These are phyloP conservation scores for Litchi chinensis DNA, from an alignment of 345 rosid species.

Conservation along the genomic window DNA sequence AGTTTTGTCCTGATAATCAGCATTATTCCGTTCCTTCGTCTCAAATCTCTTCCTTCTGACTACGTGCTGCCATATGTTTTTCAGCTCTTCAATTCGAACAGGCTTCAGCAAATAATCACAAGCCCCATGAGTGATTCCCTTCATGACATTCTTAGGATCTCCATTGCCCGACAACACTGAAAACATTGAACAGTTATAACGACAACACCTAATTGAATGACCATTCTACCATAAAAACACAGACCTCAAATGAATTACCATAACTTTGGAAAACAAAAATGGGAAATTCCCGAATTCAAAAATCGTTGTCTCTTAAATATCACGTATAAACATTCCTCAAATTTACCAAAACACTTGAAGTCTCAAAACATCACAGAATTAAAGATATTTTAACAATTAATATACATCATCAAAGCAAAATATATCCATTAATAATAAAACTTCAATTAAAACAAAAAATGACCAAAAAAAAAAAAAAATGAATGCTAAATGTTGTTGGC, in stretches of 20 bases:
- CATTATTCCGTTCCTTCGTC: conserved; percentile 38
- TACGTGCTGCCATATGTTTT: conserved; percentile 97
- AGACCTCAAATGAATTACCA: neutral
- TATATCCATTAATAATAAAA: neutral
- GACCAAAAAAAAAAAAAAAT: neutral
- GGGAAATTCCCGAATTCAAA: neutral
- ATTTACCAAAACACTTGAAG: neutral
- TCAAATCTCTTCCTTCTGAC: conserved; percentile 61
- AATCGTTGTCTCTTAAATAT: too few species aligned
- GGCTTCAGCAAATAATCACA: conserved; percentile 94
- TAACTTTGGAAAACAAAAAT: neutral
- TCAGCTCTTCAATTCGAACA: conserved; percentile 82
- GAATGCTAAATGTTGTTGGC: conserved; percentile 23
- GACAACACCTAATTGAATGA: neutral
- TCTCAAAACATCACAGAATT: neutral
- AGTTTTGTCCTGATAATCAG: conserved; percentile 40
- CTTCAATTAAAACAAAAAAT: neutral
- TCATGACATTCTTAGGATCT: conserved; percentile 83
- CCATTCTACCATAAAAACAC: neutral
- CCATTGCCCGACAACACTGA: conserved; percentile 89
- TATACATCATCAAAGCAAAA: neutral
- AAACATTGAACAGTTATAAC: conserved; percentile 12
- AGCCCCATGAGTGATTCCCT: conserved; percentile 93
- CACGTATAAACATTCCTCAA: too few species aligned
- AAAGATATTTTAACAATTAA: neutral